A percentile compares a stretch with the other conserved stretches of the same genome.
phyloP scores from a whole-genome alignment of 176 grass and related monocot species.

The Chrysopogon serrulatus region DNA sequence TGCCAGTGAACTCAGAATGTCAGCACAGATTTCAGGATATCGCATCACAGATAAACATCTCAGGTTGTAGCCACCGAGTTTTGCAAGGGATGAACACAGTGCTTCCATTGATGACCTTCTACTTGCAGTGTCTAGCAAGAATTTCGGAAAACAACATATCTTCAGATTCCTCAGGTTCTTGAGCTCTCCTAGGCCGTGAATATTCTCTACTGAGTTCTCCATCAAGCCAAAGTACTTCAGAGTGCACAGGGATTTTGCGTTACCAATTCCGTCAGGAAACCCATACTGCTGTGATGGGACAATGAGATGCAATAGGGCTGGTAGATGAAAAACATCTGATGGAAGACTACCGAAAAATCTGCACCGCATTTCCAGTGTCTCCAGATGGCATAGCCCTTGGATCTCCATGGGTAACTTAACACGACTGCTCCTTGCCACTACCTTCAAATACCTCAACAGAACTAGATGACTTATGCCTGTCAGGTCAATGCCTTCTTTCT shows the following conservation, averaged over 20 bases:
- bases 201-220: background rate
- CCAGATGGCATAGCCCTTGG: background rate
- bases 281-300: background rate
- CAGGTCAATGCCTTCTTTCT: background rate
- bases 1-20: background rate
- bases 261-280: background rate
- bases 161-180: background rate
- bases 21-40: conserved; percentile 14
- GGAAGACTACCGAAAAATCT: background rate
- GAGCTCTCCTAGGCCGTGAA: background rate
- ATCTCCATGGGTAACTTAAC: background rate
- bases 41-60: background rate
- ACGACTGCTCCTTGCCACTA: background rate
- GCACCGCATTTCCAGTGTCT: background rate
- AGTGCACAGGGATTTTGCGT: background rate
- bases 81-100: background rate
- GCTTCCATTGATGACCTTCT: background rate
- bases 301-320: background rate
- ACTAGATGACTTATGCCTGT: background rate
- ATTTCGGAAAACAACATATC: background rate
- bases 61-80: conserved; percentile 4
- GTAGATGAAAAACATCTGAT: conserved; percentile 15
- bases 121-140: background rate
- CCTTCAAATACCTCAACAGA: conserved; percentile 1
- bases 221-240: background rate